These are phyloP conservation scores for Cordyceps cicadae DNA, from an alignment of 2,329 filamentous ascomycete genomes.

Conservation along the genomic window DNA sequence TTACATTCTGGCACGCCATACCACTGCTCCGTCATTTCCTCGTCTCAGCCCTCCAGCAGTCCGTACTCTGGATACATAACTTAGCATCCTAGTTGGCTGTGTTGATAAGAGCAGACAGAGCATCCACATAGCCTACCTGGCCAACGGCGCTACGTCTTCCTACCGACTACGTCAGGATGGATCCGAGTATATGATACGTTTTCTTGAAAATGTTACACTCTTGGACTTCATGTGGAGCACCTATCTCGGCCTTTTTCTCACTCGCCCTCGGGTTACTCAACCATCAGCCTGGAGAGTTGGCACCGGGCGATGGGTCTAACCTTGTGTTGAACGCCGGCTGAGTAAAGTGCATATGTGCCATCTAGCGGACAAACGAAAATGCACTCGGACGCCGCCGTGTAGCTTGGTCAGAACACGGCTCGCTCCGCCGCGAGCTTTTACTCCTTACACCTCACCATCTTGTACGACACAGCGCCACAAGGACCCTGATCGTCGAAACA, in stretches of 20 bases:
- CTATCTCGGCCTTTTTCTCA: background rate
- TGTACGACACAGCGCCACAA: background rate
- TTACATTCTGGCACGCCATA: background rate
- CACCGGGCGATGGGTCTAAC: background rate
- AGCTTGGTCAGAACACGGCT: background rate
- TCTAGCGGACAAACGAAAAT: background rate
- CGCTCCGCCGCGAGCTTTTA: background rate
- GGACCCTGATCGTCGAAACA: background rate
- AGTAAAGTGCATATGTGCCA: background rate
- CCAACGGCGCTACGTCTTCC: slow-evolving; percentile 6
- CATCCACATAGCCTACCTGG: slow-evolving; percentile 10
- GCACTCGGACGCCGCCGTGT: background rate
- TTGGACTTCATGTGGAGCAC: slow-evolving; percentile 4
- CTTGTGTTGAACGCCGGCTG: background rate
- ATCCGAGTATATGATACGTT: background rate
- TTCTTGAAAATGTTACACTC: background rate
- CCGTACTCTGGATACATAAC: background rate
- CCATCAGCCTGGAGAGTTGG: background rate
- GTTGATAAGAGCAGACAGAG: no score
- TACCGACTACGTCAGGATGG: slow-evolving; percentile 9
- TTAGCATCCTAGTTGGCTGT: no score
- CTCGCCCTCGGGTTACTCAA: background rate
- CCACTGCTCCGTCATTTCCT: background rate
- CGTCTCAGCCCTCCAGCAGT: slow-evolving; percentile 3
- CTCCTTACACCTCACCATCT: background rate